Evolutionary conservation across 441 rosid genomes (phyloP), one percentile per base, ranked within the genome.

Genomic region (Theobroma grandiflorum): DNA sequence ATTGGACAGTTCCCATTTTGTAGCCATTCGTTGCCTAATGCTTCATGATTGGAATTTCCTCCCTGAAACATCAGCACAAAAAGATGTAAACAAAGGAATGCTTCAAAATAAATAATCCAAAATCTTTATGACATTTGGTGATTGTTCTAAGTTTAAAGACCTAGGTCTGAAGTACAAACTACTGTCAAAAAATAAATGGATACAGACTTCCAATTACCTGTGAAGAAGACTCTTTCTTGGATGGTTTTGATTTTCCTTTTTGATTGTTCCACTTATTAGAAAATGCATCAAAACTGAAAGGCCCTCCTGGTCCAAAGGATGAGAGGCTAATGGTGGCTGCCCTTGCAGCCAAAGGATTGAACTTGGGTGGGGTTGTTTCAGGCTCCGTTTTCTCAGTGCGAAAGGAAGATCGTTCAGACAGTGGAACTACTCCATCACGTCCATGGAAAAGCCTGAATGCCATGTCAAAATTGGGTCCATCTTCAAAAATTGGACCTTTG

Each of bases 401-500:
- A 65, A 81, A 26, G 77, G 77, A 81, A 45, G 89, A 49, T 63
- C 80, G 84, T 64, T 81, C 87, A 3, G 92, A 90, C 75, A 92
- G 90, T 2, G 96, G 96, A 82, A 92, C 94, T 69, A 92, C 96
- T 77, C 96, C 96, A 75, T 91, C 92, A 58, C 58, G 86, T 15
- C 96, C 96, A 80, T 92, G 96, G 84, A 92, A 92, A 81, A 92
- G 90, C 86, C 90, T 86, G 84, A 90, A 92, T 10, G 94, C 93
- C 81, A 80, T 87, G 59, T 91, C 96, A 80, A 92, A 92, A 86
- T 92, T 91, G 45, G 94, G 96, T 8, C 93, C 96, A 88, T 92
- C 96, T 86, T 92, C 96, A 78, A 92, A 92, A n/a, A 92, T 92
- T 0, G 96, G 96, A 78, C 93, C 96, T 83, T 87, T 87, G 67